These are phyloP conservation scores for Trametes cubensis DNA, from an alignment of 768 basidiomycete species.

Conservation along the genomic window DNA sequence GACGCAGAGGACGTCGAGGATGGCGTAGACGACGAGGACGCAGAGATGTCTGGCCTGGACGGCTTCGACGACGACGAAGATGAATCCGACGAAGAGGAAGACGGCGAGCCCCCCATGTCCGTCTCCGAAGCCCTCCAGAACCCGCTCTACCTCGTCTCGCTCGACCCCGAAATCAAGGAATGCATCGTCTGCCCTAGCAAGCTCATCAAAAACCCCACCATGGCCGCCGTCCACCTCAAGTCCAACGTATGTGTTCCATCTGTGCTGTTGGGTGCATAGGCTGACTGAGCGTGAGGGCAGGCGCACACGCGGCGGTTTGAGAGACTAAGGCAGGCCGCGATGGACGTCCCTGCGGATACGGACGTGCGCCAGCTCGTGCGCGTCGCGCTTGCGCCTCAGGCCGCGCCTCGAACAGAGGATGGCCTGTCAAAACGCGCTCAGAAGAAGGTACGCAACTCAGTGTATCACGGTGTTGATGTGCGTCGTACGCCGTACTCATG, in stretches of 20 bases:
- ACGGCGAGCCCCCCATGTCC: conserved; percentile 46
- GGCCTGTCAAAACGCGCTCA: conserved; percentile 59
- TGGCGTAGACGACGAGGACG: conserved; percentile 25
- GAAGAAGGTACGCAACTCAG: conserved; percentile 54
- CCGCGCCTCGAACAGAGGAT: conserved; percentile 6
- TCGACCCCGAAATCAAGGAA: conserved; percentile 55
- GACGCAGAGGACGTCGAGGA: conserved; percentile 34
- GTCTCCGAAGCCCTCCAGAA: conserved; percentile 62
- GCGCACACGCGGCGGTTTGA: conserved; percentile 64
- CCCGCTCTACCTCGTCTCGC: conserved; percentile 62
- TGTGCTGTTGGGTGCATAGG: conserved; percentile 10
- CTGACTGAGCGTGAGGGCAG: conserved; percentile 38
- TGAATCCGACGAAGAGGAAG: conserved; percentile 32
- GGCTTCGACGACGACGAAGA: conserved; percentile 32
- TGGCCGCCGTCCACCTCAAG: conserved; percentile 58
- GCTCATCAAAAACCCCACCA: conserved; percentile 58
- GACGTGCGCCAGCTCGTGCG: conserved; percentile 51
- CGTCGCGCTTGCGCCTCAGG: conserved; percentile 18
- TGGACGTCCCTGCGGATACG: conserved; percentile 41
- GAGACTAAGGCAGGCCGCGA: conserved; percentile 49
- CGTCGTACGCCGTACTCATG: not conserved
- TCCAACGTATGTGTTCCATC: conserved; percentile 61
- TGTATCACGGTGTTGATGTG: not conserved
- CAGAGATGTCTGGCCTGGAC: conserved; percentile 32
- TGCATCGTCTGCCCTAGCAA: conserved; percentile 78